phyloP scores from a whole-genome alignment of 768 basidiomycete genomes.

The Tricholoma flavovirens region DNA sequence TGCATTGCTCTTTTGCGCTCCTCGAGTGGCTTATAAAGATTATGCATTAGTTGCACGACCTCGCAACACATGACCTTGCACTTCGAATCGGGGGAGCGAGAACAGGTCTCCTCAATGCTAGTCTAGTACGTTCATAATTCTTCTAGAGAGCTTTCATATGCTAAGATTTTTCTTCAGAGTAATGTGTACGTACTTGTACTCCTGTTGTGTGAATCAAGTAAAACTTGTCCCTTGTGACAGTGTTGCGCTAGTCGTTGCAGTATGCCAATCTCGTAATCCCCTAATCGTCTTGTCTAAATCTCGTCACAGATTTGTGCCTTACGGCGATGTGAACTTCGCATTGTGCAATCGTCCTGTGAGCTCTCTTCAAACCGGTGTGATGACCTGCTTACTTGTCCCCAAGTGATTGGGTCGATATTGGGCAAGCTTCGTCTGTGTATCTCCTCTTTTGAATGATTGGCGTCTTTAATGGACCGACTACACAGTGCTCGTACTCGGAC shows the following conservation, averaged over 20 bases:
- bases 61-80: conserved; percentile 69
- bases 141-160: conserved; percentile 1
- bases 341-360: conserved; percentile 79
- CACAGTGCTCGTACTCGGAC: conserved; percentile 75
- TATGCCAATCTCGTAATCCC: conserved; percentile 19
- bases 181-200: conserved; percentile 47
- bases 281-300: not conserved
- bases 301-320: conserved; percentile 67
- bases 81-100: conserved; percentile 70
- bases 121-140: conserved; percentile 46
- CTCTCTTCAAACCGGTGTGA: not conserved
- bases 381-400: conserved; percentile 2
- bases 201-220: not conserved
- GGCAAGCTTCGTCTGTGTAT: conserved; percentile 57
- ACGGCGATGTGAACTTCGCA: conserved; percentile 68
- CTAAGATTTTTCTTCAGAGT: conserved; percentile 34
- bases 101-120: conserved; percentile 77
- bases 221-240: conserved; percentile 21
- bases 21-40: not conserved
- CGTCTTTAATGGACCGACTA: not conserved
- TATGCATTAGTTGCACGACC: conserved; percentile 58
- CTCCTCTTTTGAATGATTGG: not conserved
- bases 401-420: conserved; percentile 82
- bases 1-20: conserved; percentile 19
- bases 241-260: conserved; percentile 67